Evolutionary conservation across 805 yeast genomes (phyloP).

Genomic region (Candida glaebosa): DNA sequence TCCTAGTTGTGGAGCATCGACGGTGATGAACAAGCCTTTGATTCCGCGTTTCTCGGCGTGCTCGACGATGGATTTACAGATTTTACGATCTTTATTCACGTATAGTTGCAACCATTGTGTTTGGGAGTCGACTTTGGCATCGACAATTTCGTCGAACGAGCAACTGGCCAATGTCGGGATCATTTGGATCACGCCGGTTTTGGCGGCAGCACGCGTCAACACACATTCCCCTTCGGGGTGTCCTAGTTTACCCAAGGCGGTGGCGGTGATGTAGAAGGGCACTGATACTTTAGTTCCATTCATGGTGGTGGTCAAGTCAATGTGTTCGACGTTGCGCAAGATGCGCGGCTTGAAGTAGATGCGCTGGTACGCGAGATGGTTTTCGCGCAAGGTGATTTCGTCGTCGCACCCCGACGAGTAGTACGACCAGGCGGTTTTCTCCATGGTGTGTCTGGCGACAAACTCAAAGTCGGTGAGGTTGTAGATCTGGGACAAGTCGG

Average conservation of each 20-base stretch:
- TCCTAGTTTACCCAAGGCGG: constrained; percentile 89
- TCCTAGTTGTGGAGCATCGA: constrained; percentile 90
- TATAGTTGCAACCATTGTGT: constrained; percentile 88
- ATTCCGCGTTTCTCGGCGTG: constrained; percentile 73
- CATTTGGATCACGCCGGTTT: constrained; percentile 76
- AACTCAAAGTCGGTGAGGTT: constrained; percentile 85
- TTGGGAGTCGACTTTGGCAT: constrained; percentile 62
- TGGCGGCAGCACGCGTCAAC: constrained; percentile 77
- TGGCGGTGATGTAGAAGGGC: constrained; percentile 88
- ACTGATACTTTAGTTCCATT: constrained; percentile 66
- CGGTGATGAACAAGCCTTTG: constrained; percentile 82
- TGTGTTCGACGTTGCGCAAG: constrained; percentile 72
- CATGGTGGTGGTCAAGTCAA: constrained; percentile 70
- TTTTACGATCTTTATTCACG: constrained; percentile 72
- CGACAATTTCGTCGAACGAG: constrained; percentile 80
- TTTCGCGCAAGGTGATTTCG: constrained; percentile 85
- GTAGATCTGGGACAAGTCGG: constrained; percentile 65
- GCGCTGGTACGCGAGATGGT: constrained; percentile 85
- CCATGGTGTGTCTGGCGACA: constrained; percentile 75
- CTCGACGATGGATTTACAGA: constrained; percentile 57
- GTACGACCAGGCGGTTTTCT: constrained; percentile 84
- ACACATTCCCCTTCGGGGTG: constrained; percentile 91
- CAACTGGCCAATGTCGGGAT: constrained; percentile 89
- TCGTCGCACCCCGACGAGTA: constrained; percentile 92
- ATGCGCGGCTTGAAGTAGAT: constrained; percentile 84